Conservation (phyloP, 2,329 filamentous ascomycete species). For the Fusarium xylarioides region DNA sequence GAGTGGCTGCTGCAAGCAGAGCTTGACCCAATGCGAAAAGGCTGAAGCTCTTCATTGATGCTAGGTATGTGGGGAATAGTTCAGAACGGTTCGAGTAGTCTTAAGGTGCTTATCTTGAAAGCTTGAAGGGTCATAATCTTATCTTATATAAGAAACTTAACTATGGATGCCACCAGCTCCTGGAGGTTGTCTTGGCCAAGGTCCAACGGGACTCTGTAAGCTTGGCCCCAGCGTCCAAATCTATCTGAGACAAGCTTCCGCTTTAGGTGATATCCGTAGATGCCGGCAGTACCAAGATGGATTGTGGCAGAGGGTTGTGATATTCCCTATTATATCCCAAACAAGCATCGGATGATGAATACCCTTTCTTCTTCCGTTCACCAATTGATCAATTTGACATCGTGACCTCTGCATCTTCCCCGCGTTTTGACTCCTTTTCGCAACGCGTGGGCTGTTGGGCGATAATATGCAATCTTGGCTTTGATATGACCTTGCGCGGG, state of each 20-base stretch:
- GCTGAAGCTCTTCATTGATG: background rate
- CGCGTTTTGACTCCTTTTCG: background rate
- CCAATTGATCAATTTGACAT: background rate
- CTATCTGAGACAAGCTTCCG: background rate
- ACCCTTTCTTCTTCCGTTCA: background rate
- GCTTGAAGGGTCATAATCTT: background rate
- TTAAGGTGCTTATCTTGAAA: background rate
- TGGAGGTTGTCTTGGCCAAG: background rate
- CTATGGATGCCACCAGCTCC: fast-evolving
- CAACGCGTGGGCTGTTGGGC: background rate
- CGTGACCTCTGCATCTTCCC: background rate
- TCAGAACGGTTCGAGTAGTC: fast-evolving
- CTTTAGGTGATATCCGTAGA: background rate
- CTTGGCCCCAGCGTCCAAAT: background rate
- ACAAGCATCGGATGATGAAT: background rate
- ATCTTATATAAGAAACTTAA: background rate
- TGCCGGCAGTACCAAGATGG: background rate
- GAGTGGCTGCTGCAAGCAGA: background rate
- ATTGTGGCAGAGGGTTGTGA: fast-evolving
- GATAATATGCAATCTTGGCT: background rate
- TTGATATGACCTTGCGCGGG: background rate
- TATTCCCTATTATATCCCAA: background rate
- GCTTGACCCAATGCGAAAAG: background rate
- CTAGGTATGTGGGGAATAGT: fast-evolving
- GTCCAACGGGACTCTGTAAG: fast-evolving